Conservation (phyloP, 1,139 yeast genomes). For the Insectozyma bohioensis region DNA sequence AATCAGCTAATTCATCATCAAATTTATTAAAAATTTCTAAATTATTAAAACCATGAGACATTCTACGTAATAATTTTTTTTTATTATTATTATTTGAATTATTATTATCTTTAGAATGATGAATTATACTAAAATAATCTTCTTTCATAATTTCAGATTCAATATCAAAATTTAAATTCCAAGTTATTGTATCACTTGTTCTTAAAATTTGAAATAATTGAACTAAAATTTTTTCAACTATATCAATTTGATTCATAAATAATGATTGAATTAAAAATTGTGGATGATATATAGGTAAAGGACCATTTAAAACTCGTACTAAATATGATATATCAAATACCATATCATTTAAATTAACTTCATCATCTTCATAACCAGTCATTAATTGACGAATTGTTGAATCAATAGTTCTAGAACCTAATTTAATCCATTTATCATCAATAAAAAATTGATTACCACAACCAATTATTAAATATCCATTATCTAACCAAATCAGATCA, state of each 20-base stretch:
- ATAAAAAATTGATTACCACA: conserved; percentile 88
- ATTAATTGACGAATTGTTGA: conserved; percentile 50
- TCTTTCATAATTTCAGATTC: conserved; percentile 17
- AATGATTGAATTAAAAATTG: conserved; percentile 79
- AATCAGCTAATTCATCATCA: conserved; percentile 43
- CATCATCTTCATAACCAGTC: conserved; percentile 29
- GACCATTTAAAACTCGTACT: conserved; percentile 80
- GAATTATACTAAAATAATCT: too few species aligned
- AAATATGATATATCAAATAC: conserved; percentile 47
- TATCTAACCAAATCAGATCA: conserved; percentile 81
- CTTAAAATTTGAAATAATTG: conserved; percentile 53
- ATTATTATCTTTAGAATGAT: too few species aligned
- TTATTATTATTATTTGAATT: conserved; percentile 13
- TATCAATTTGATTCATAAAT: conserved; percentile 56
- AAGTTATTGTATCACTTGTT: conserved; percentile 26
- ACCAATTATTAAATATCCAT: conserved; percentile 79
- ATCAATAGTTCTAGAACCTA: conserved; percentile 33
- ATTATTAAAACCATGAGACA: conserved; percentile 11
- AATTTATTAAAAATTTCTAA: conserved; percentile 41
- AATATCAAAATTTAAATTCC: conserved; percentile 38
- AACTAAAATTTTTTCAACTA: conserved; percentile 60
- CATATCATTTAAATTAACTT: conserved; percentile 19
- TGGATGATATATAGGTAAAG: conserved; percentile 89
- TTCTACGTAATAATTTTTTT: conserved; percentile 25
- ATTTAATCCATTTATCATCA: conserved; percentile 60